Percentiles rank a stretch among this genome's conserved stretches.
These are phyloP conservation scores for Aspergillus panamensis DNA, from an alignment of 495 filamentous ascomycete genomes.

Conservation along the genomic window DNA sequence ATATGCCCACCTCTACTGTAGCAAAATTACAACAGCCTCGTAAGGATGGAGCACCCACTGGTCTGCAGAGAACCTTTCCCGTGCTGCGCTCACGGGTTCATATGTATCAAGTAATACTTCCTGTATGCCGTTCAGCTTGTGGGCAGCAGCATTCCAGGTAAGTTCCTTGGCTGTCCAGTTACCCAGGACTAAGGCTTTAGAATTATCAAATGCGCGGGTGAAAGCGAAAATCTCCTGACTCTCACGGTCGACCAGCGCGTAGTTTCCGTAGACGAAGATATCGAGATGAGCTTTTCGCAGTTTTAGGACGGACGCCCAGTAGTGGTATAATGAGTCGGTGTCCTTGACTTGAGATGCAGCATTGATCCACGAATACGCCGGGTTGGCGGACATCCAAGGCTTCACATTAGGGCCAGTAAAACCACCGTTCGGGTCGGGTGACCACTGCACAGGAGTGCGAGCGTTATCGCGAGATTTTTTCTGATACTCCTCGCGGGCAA, in stretches of 20 bases:
- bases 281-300: constrained; percentile 54
- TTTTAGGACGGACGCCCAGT: constrained; percentile 51
- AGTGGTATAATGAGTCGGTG: constrained; percentile 46
- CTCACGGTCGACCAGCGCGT: constrained; percentile 44
- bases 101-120: constrained; percentile 45
- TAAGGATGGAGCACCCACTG: constrained; percentile 40
- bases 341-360: constrained; percentile 47
- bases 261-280: constrained; percentile 61
- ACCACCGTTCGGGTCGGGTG: constrained; percentile 44
- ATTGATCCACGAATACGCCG: constrained; percentile 49
- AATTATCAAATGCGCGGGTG: constrained; percentile 37
- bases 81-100: constrained; percentile 23
- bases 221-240: constrained; percentile 50
- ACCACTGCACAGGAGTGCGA: constrained; percentile 56
- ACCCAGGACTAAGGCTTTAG: constrained; percentile 47
- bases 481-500: constrained; percentile 41
- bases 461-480: constrained; percentile 55
- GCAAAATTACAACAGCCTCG: constrained; percentile 36
- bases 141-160: constrained; percentile 40
- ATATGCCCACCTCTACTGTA: constrained; percentile 15
- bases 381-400: constrained; percentile 63
- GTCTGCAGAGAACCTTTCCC: constrained; percentile 25
- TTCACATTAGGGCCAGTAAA: constrained; percentile 49
- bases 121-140: constrained; percentile 30
- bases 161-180: constrained; percentile 47